Evolutionary conservation across 2,329 filamentous ascomycete species (phyloP), one percentile per base, ranked within the genome.

Genomic region (Lithohypha guttulata): DNA sequence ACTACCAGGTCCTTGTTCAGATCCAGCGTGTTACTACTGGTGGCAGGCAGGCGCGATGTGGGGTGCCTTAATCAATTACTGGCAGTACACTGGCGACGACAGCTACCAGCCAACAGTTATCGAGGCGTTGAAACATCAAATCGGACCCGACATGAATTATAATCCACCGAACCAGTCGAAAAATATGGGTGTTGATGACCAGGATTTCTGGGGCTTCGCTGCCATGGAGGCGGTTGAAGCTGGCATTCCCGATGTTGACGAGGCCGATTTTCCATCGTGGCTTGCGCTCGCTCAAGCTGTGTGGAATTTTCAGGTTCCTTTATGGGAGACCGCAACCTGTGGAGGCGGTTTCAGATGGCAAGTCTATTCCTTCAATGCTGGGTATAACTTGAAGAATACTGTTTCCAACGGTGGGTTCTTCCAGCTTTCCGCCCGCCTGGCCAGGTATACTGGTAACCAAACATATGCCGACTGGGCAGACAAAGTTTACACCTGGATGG

Each of bases 311-410:
- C 84, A 84, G 55, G 73, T 73, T 2, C 59, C 59, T 10, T 71
- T 83, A 15, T 87, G 82, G 79, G 78, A 87, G 48, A 62, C 59
- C 9, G 54, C 61, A 1, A 66, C 63, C 2, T 91, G 84, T 59
- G 65, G 62, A 30, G 84, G 84, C 34, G 84, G 84, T 6, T 62
- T 93, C 47, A 72, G 79, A 44, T 93, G 84, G 84, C 84, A 91
- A 61, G 81, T 91, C 42, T 86, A 64, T 51, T 57, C 61, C 5
- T 69, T 68, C 56, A 70, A 69, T 48, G 60, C 57, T 29, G 68
- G 68, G 6, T 72, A 64, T 48, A 56, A 64, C 34, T 66, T 70
- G 52, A 68, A 69, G 53, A 70, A 69, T 52, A 61, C 63, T 26
- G 70, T 72, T 39, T 68, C 68, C 6, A 71, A 71, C 42, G 68